phyloP scores from a whole-genome alignment of 352 stramenopile genomes.

The Pythium aquatile region DNA sequence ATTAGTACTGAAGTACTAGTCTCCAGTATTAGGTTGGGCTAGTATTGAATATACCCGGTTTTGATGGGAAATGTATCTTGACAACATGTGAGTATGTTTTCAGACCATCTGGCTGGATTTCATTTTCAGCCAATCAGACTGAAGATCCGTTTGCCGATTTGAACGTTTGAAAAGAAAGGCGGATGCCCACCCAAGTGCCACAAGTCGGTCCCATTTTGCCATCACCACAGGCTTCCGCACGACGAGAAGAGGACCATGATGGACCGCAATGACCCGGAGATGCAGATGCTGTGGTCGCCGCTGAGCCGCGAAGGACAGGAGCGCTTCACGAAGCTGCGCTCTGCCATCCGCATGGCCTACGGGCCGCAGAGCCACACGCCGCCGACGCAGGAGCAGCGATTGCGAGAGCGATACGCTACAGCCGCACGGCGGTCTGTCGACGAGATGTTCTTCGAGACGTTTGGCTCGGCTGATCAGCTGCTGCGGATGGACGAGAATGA shows the following conservation, averaged over 20 bases:
- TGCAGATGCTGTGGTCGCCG: constrained; percentile 30
- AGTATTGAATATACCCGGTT: background rate
- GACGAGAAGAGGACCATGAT: constrained; percentile 7
- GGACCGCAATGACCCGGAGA: constrained; percentile 19
- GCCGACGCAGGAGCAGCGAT: constrained; percentile 6
- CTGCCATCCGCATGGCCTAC: constrained; percentile 17
- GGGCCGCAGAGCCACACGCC: background rate
- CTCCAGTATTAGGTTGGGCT: background rate
- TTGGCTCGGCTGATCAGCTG: constrained; percentile 53
- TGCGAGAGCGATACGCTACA: constrained; percentile 52
- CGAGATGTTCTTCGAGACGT: constrained; percentile 68
- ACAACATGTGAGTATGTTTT: background rate
- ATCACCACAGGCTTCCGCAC: background rate
- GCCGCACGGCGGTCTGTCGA: constrained; percentile 45
- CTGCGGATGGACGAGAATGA: constrained; percentile 27
- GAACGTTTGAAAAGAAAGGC: background rate
- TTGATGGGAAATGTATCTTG: background rate
- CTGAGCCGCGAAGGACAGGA: constrained; percentile 25
- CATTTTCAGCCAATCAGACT: constrained; percentile 22
- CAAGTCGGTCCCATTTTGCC: background rate
- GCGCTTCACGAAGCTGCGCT: constrained; percentile 19
- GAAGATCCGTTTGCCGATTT: background rate
- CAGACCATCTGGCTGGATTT: background rate
- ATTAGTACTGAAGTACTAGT: background rate
- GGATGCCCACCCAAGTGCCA: background rate